Evolutionary conservation across 2,329 filamentous ascomycete species (phyloP).

Genomic region (Fusarium nanum): DNA sequence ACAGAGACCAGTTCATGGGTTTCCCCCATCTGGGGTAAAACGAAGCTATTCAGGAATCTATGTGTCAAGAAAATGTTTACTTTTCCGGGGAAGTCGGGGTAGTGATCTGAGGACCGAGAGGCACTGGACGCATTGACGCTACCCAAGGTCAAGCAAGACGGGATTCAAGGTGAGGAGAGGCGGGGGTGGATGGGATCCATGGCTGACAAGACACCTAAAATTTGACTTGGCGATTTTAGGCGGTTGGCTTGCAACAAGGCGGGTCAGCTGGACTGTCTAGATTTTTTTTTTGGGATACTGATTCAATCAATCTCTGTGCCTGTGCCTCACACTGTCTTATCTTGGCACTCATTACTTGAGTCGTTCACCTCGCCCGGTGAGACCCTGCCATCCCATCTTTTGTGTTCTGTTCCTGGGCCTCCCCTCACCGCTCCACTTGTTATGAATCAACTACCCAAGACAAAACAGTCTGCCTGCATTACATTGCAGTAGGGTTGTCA

Average conservation of each 20-base stretch:
- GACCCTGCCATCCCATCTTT: slow-evolving; percentile 1
- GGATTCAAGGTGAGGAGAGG: neutral
- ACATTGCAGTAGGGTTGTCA: slow-evolving; percentile 1
- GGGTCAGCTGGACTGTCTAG: slow-evolving; percentile 17
- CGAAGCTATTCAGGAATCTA: slow-evolving; percentile 3
- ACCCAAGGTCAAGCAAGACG: neutral
- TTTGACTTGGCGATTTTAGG: slow-evolving; percentile 20
- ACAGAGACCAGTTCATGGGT: slow-evolving; percentile 3
- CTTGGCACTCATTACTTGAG: neutral
- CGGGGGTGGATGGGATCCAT: neutral
- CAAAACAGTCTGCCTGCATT: neutral
- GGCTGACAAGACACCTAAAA: neutral
- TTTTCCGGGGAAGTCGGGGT: slow-evolving; percentile 32
- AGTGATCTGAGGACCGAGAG: neutral
- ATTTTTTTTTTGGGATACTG: slow-evolving; percentile 12
- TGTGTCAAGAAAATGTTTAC: neutral
- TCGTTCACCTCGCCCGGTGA: slow-evolving; percentile 1
- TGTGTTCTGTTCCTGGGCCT: neutral
- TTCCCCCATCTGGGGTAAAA: slow-evolving; percentile 29
- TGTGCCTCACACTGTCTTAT: neutral
- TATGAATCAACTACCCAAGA: neutral
- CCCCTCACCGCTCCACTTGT: slow-evolving; percentile 8
- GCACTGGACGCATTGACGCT: neutral
- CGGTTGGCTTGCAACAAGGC: slow-evolving; percentile 8
- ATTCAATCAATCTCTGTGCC: neutral